Evolutionary conservation across 2,329 filamentous ascomycete species (phyloP), one percentile per base, ranked within the genome.

Genomic region (Clonostachys rosea): DNA sequence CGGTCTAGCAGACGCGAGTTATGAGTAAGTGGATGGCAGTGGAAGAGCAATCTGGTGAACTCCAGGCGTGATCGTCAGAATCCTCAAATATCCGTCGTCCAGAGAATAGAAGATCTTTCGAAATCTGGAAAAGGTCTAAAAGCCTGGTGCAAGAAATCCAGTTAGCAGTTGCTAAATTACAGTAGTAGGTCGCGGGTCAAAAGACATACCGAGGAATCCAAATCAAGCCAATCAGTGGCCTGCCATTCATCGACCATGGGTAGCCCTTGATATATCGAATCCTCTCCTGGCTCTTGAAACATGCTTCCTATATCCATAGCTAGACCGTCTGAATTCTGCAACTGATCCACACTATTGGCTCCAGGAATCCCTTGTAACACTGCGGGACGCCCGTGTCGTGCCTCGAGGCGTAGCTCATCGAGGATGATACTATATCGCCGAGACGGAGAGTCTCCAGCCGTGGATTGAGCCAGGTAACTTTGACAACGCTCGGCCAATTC

Each of bases 351-450:
- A 10, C 24, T 30, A 30, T 6, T 30, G 11, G 13, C 33, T 30
- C n/a, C 17, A 37, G 44, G 5, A 24, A 34, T 11, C 39, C 41
- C 18, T 14, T 33, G 35, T 24, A 17, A 41, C 40, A 24, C 44
- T 17, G 34, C 41, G 10, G 36, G 40, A 47, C 24, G 7, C 17
- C 40, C 13, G 24, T 46, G 9, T 42, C 43, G 37, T 47, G 49
- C 41, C 44, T 47, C 36, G 60, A 36, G 35, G 13, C 70, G 60
- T 10, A 80, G 56, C 50, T 79, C 75, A 43, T 79, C 73, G 0
- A 81, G 64, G 2, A 81, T 75, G 8, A 79, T 63, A 41, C 68
- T 70, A 50, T 80, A 81, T 5, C 75, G 59, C 24, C 72, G 64
- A 34, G 64, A 76, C 24, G 64, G 74, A 37, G 63, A 74, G 52